Evolutionary conservation across 306 rosid species (phyloP).

Genomic region (Cajanus cajan): DNA sequence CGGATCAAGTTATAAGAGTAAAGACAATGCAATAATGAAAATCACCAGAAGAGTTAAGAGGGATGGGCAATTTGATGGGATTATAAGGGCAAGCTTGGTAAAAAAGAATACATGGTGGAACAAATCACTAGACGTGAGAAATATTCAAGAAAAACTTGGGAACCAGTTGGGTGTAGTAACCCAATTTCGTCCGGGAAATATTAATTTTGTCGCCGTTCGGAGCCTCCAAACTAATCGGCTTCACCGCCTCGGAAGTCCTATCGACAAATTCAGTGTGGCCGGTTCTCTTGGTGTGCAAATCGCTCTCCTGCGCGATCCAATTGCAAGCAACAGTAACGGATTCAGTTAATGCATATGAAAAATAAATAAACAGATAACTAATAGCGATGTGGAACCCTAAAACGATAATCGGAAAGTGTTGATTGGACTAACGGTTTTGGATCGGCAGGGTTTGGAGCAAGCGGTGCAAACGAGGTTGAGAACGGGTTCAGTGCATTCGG

Average conservation of each 20-base stretch:
- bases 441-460: constrained; percentile 96
- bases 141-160: too few relatives aligned
- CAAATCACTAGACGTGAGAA: too few relatives aligned
- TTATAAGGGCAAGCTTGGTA: too few relatives aligned
- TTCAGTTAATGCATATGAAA: constrained; percentile 15
- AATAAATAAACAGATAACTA: too few relatives aligned
- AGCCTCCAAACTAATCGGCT: constrained; percentile 82
- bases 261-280: constrained; percentile 77
- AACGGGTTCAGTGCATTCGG: constrained; percentile 93
- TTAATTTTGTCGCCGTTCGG: too few relatives aligned
- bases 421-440: constrained; percentile 65
- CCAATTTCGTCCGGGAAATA: too few relatives aligned
- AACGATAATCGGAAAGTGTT: background rate
- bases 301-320: constrained; percentile 70
- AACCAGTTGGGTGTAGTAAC: too few relatives aligned
- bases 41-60: too few relatives aligned
- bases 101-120: too few relatives aligned
- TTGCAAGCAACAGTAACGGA: background rate
- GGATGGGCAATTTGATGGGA: too few relatives aligned
- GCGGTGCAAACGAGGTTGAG: constrained; percentile 84
- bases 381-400: background rate
- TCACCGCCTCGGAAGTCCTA: constrained; percentile 71
- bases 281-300: constrained; percentile 87
- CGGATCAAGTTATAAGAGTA: too few relatives aligned
- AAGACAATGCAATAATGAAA: too few relatives aligned